Evolutionary conservation across 1,284 basidiomycete species (phyloP), one percentile per base, ranked within the genome.

Genomic region (Tilletia horrida): DNA sequence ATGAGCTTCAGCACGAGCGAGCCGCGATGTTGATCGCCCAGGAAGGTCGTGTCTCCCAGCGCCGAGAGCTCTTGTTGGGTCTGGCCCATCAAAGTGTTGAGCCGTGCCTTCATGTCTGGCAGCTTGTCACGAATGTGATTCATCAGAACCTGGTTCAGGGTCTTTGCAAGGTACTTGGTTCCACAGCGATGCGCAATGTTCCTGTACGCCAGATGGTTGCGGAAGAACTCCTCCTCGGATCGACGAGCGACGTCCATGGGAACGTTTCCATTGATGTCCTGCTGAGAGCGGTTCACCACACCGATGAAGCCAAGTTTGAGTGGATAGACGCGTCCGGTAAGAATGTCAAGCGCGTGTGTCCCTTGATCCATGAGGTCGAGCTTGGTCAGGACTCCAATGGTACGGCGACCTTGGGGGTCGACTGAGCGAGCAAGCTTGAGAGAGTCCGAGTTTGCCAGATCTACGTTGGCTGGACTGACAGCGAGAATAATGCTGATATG

Each of bases 321-420:
- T 55, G 95, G 95, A 83, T 98, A 98, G 55, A 97, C 90, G 70
- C 94, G 89, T 44, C 95, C 95, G 0, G 92, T 97, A 61, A 98
- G 87, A 75, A 97, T 90, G 82, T 99, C 96, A 59, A 95, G 85
- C 13, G 95, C 95, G 82, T 98, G 96, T 35, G 95, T 98, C 47
- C 95, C 95, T 13, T 93, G 93, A 80, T 97, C 95, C 95, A 98
- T 98, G 48, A 98, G 87, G 84, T 98, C 95, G 61, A 98, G 88
- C 84, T 98, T 98, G 31, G 94, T 95, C 63, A 98, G 86, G 25
- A 98, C 91, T 68, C 95, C 95, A 69, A 97, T 93, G 23, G 95
- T 98, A 40, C 95, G 88, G 29, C 94, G 88, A 18, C 95, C 93
- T 83, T 96, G 92, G 0, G 95, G 92, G 81, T 98, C 95, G 62